Evolutionary conservation across 2,329 filamentous ascomycete genomes (phyloP).

Genomic region (Phialophora tarda): DNA sequence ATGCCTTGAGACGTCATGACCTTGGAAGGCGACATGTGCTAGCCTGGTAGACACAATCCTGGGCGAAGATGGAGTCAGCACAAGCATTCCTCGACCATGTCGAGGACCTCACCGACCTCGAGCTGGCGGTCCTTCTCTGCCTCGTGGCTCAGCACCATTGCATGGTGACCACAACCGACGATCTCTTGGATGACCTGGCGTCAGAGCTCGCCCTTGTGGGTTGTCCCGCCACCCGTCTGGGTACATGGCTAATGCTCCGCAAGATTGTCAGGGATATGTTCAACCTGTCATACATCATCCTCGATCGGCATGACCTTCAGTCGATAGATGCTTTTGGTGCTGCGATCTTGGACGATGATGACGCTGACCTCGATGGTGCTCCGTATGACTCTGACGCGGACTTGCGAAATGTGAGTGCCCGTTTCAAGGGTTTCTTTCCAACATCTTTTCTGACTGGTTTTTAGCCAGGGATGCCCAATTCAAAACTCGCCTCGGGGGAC

Average conservation of each 20-base stretch:
- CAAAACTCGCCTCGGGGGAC: slow-evolving; percentile 22
- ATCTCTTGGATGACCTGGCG: slow-evolving; percentile 69
- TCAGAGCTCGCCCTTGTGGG: slow-evolving; percentile 73
- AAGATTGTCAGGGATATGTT: slow-evolving; percentile 74
- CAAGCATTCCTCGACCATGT: slow-evolving; percentile 69
- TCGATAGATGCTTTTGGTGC: slow-evolving; percentile 81
- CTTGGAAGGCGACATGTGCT: neutral
- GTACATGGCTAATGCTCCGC: slow-evolving; percentile 14
- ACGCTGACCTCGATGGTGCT: slow-evolving; percentile 30
- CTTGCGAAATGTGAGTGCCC: slow-evolving; percentile 17
- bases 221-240: too few relatives aligned
- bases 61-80: slow-evolving; percentile 65
- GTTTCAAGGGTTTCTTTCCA: neutral
- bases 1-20: neutral
- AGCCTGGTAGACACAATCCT: neutral
- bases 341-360: slow-evolving; percentile 63
- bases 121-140: slow-evolving; percentile 82
- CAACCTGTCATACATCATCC: slow-evolving; percentile 69
- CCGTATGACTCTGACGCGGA: slow-evolving; percentile 27
- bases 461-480: slow-evolving; percentile 24
- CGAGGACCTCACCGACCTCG: slow-evolving; percentile 81
- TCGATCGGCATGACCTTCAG: slow-evolving; percentile 74
- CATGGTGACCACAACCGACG: slow-evolving; percentile 74
- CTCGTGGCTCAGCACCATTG: slow-evolving; percentile 84
- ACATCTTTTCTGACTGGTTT: neutral